Base-by-base conservation (phyloP, 306 rosid species). In the Neltuma alba region DNA sequence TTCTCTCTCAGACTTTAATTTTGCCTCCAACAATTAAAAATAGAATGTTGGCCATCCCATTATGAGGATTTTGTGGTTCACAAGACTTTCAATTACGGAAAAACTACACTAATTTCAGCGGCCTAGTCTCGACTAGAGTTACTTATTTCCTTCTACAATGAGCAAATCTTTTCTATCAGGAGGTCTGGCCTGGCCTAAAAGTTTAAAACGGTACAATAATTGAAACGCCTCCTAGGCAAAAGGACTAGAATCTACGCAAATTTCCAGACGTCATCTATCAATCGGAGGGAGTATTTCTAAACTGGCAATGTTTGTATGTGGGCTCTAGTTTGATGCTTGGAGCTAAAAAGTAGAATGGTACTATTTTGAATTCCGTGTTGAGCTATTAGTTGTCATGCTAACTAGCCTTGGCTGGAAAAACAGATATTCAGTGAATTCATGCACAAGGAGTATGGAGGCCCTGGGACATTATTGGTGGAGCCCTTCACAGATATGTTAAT, bases 391-490 rank as follows among this genome's bases (percentile, higher is more conserved):
- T 68, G 25, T 70, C 52, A 76, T 40, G 45, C 80, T 75, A 85
- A 83, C 76, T 44, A 20, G 14, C 50, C 21, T 72, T 80, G 48
- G 50, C 52, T 86, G 82, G 50, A 23, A 79, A 38, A 57, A 74
- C 88, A 93, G 93, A 84, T 87, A 81, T 80, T 89, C 68, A 58
- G 85, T 65, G 88, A 89, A 65, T 93, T 88, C 69, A 85, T 93
- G 88, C 87, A 16, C 79, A 82, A 82, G 76, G 90, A 87, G 81
- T 91, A 89, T 84, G 94, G 94, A 79, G 91, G 97, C 70, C 90
- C 93, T 37, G 97, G 90, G 63, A 93, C 94, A 80, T 83, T 93
- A 82, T 77, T 93, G 89, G 91, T 90, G 81, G 90, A 90, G 85
- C 94, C 97, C 73, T 91, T 88, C 88, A 89, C 98, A 16, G 87